These are phyloP conservation scores for Leishmania braziliensis DNA, from an alignment of 208 protist genomes.

Conservation along the genomic window DNA sequence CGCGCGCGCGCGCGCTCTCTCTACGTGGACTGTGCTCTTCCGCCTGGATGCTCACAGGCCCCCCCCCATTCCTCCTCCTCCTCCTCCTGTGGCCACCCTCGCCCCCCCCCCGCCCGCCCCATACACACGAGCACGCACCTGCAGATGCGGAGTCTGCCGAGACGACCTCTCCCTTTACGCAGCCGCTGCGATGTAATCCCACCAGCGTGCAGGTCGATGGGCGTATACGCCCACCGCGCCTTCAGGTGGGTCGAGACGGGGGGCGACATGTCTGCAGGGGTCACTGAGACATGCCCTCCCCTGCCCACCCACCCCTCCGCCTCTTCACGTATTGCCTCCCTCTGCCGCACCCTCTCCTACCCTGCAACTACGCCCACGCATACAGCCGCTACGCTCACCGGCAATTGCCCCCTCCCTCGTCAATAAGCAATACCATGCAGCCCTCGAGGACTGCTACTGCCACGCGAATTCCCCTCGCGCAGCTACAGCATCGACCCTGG, in stretches of 20 bases:
- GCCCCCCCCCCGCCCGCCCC: background rate
- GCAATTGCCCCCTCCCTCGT: background rate
- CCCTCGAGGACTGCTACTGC: background rate
- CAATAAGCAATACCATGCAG: background rate
- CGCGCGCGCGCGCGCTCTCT: background rate
- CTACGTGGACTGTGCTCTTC: background rate
- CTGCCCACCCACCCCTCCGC: no score
- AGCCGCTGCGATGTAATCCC: background rate
- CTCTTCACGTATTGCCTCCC: background rate
- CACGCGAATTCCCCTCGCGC: background rate
- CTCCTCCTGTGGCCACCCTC: no score
- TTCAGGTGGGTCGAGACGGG: no score
- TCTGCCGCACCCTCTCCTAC: background rate
- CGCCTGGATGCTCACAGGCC: background rate
- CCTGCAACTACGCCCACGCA: background rate
- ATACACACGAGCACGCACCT: slow-evolving; percentile 1
- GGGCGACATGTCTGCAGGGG: no score
- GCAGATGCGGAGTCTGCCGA: background rate
- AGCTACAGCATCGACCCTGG: background rate
- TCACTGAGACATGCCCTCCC: no score
- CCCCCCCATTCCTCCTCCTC: no score
- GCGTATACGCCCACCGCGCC: no score
- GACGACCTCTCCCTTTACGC: background rate
- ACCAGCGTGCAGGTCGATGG: background rate
- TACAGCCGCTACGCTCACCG: background rate